Base-by-base conservation (phyloP, 2,329 filamentous ascomycete species). In the Ceratocystis harringtonii region DNA sequence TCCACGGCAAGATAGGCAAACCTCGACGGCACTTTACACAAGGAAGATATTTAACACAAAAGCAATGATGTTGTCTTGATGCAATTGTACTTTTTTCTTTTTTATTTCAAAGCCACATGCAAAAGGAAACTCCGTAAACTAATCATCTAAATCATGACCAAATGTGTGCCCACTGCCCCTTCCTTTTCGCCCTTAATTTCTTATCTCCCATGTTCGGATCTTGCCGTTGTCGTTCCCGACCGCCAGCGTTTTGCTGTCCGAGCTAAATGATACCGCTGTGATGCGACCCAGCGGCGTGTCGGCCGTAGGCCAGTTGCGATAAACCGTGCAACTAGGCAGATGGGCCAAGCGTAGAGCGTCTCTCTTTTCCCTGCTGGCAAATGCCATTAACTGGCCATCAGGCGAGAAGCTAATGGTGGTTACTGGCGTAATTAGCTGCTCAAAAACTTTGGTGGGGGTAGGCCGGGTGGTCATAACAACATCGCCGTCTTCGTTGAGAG, bases 271-370 rank as follows among this genome's bases (percentile, higher is more conserved):
- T 67, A 91, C 83, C 0, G 84, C 80, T 1, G 89, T 89, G 69
- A 97, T 85, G 67, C 90, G 81, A 0, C 94, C 94, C 68, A 99
- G 76, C 0, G 92, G 91, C 66, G 94, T 99, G 73, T 88, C 86
- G 69, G 85, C 84, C 64, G 92, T 99, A 28, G 94, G 94, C 94
- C 94, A 99, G 76, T 99, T 99, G 71, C 87, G 85, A 80, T 94
- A 99, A 22, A 97, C 90, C 1, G 91, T 96, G 74, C 91, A 96
- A 70, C 84, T 92, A 0, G 92, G 92, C 70, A 99, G 77, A 75
- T 99, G 94, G 41, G 92, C 90, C 69, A 99, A 77, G 71, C 88
- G 82, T 74, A 99, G 77, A 0, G 92, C 90, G 76, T 96, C 91
- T 73, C 87, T 87, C 80, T 96, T 95, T 81, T 88, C 88, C 68